Conservation (phyloP, 2,329 filamentous ascomycete genomes). For the Septoria linicola region DNA sequence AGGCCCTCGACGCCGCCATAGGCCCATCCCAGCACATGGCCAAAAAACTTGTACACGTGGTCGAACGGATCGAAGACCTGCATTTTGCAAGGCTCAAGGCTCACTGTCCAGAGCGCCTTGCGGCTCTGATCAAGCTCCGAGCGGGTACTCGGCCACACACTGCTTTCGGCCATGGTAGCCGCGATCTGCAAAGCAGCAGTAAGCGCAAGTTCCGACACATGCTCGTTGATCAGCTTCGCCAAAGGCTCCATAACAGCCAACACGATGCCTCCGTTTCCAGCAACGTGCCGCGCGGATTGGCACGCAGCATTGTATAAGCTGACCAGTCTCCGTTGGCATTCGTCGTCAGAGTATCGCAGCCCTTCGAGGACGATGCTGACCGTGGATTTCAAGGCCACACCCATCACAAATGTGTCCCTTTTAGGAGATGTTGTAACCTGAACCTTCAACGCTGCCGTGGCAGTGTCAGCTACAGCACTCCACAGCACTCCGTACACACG, state of each 20-base stretch:
- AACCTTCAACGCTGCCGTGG: conserved; percentile 9
- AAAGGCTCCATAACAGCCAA: conserved; percentile 63
- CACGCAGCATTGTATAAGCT: conserved; percentile 36
- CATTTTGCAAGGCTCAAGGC: conserved; percentile 37
- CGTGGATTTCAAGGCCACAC: conserved; percentile 59
- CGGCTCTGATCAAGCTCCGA: conserved; percentile 65
- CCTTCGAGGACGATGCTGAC: conserved; percentile 67
- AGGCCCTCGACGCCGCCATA: neutral
- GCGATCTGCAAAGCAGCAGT: conserved; percentile 19
- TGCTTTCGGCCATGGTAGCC: conserved; percentile 27
- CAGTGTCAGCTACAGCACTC: conserved; percentile 21
- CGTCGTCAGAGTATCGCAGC: conserved; percentile 38
- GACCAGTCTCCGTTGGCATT: conserved; percentile 4
- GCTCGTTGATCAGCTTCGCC: conserved; percentile 25
- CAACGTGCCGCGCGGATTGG: conserved; percentile 59
- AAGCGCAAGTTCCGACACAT: conserved; percentile 12
- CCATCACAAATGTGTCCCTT: conserved; percentile 22
- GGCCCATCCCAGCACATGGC: conserved; percentile 50
- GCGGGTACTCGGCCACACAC: conserved; percentile 55
- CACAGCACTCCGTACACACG: conserved; percentile 16
- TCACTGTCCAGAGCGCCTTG: conserved; percentile 65
- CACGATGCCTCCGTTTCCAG: conserved; percentile 66
- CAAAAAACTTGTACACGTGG: conserved; percentile 62
- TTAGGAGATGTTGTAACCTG: conserved; percentile 12
- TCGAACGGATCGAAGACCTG: conserved; percentile 60